Evolutionary conservation across 2,329 filamentous ascomycete genomes (phyloP).

Genomic region (Phoma sp.): DNA sequence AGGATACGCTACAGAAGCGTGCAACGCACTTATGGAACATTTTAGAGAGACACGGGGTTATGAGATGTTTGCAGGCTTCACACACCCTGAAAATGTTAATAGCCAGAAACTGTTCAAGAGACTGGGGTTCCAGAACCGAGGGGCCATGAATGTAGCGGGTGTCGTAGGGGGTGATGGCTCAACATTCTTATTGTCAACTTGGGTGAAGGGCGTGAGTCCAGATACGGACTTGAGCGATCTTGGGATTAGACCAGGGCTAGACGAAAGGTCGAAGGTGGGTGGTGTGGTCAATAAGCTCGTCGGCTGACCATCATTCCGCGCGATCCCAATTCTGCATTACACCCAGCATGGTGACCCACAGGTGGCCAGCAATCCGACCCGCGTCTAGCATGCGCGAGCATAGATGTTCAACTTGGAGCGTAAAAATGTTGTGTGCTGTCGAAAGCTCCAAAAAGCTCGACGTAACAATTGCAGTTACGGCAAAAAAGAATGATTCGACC

Average conservation of each 20-base stretch:
- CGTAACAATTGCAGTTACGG: no score
- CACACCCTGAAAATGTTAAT: slow-evolving; percentile 22
- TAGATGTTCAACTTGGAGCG: no score
- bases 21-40: slow-evolving; percentile 17
- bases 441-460: no score
- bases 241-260: slow-evolving; percentile 2
- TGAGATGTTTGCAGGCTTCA: slow-evolving; percentile 24
- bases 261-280: background rate
- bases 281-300: background rate
- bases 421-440: no score
- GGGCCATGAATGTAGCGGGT: slow-evolving; percentile 15
- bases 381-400: no score
- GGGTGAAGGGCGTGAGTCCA: slow-evolving; percentile 12
- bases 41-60: slow-evolving; percentile 15
- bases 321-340: no score
- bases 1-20: slow-evolving; percentile 34
- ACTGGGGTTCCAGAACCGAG: slow-evolving; percentile 30
- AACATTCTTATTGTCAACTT: slow-evolving; percentile 12
- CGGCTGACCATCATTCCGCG: background rate
- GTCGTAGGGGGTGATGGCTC: slow-evolving; percentile 5
- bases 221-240: slow-evolving; percentile 1
- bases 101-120: slow-evolving; percentile 27
- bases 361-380: no score
- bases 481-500: slow-evolving; percentile 21
- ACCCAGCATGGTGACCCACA: no score